phyloP scores from a whole-genome alignment of 1,284 basidiomycete genomes.

The Apiotrichum sp. region DNA sequence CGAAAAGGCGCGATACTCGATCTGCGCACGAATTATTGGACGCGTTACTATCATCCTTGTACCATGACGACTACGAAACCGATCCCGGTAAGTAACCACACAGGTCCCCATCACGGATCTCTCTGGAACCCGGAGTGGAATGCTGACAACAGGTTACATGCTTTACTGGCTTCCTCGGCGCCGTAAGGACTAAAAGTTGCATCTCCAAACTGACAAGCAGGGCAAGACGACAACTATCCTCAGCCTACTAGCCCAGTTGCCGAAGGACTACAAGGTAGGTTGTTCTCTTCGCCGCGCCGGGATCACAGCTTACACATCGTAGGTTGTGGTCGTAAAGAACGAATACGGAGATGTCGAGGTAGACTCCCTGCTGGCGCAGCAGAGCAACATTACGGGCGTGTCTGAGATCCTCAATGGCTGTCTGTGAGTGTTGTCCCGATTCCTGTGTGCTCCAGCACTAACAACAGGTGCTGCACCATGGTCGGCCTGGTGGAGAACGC shows the following conservation, averaged over 20 bases:
- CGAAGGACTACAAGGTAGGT: constrained; percentile 59
- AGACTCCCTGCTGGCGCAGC: constrained; percentile 76
- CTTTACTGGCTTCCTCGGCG: constrained; percentile 65
- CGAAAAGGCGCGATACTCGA: too few relatives aligned
- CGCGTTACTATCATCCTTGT: too few relatives aligned
- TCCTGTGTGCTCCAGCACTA: neutral
- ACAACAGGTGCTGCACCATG: constrained; percentile 72
- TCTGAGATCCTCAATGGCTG: constrained; percentile 89
- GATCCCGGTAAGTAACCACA: too few relatives aligned
- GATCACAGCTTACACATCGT: constrained; percentile 29
- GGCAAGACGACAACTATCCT: constrained; percentile 62
- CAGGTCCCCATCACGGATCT: too few relatives aligned
- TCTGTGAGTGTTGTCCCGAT: constrained; percentile 69
- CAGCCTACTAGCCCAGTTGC: constrained; percentile 69
- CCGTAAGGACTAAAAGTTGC: constrained; percentile 31
- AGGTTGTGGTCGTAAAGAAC: constrained; percentile 72
- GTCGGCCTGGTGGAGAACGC: constrained; percentile 88
- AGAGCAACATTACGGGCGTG: constrained; percentile 73
- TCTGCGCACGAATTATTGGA: too few relatives aligned
- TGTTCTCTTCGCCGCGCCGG: too few relatives aligned
- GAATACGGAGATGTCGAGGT: constrained; percentile 52
- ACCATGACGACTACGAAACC: too few relatives aligned
- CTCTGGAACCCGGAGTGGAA: too few relatives aligned
- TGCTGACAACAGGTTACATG: constrained; percentile 56
- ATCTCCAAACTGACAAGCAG: constrained; percentile 17